These are phyloP conservation scores for Tolypocladium album DNA, from an alignment of 2,329 filamentous ascomycete genomes.

Conservation along the genomic window DNA sequence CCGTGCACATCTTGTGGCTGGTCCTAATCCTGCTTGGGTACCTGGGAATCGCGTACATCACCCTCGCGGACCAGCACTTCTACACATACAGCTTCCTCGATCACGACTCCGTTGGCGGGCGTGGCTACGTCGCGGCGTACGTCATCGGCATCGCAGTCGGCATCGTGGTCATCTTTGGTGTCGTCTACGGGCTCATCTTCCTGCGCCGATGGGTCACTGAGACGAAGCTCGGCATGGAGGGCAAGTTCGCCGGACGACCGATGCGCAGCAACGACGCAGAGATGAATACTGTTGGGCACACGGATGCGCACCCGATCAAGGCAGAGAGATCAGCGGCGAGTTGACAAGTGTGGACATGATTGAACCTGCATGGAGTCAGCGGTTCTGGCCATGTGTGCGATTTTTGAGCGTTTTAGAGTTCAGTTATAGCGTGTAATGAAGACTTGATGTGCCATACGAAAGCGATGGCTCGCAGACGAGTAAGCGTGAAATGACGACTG, in stretches of 20 bases:
- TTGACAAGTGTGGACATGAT: not conserved
- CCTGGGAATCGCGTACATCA: conserved; percentile 64
- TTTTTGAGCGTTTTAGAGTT: too few relatives aligned
- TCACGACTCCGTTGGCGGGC: conserved; percentile 36
- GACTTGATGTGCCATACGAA: not conserved
- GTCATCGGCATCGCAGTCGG: conserved; percentile 47
- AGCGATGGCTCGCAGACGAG: not conserved
- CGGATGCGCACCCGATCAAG: conserved; percentile 4
- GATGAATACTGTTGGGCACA: conserved; percentile 10
- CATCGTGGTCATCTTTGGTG: conserved; percentile 39
- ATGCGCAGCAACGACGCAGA: conserved; percentile 13
- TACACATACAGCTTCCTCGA: conserved; percentile 78
- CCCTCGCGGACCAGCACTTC: conserved; percentile 55
- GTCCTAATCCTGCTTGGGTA: conserved; percentile 63
- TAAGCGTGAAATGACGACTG: not conserved
- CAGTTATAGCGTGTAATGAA: not conserved
- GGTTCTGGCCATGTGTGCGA: too few relatives aligned
- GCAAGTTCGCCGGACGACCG: conserved; percentile 25
- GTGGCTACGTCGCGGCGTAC: conserved; percentile 48
- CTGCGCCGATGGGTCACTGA: conserved; percentile 38
- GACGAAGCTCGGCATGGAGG: conserved; percentile 29
- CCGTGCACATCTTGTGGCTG: conserved; percentile 56
- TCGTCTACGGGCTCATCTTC: conserved; percentile 40
- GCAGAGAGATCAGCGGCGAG: conserved; percentile 5
- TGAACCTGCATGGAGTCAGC: not conserved